A percentile compares a stretch with the other conserved stretches of the same genome.
These are phyloP conservation scores for Sodiomyces alkalinus DNA, from an alignment of 2,329 filamentous ascomycete genomes.

Conservation along the genomic window DNA sequence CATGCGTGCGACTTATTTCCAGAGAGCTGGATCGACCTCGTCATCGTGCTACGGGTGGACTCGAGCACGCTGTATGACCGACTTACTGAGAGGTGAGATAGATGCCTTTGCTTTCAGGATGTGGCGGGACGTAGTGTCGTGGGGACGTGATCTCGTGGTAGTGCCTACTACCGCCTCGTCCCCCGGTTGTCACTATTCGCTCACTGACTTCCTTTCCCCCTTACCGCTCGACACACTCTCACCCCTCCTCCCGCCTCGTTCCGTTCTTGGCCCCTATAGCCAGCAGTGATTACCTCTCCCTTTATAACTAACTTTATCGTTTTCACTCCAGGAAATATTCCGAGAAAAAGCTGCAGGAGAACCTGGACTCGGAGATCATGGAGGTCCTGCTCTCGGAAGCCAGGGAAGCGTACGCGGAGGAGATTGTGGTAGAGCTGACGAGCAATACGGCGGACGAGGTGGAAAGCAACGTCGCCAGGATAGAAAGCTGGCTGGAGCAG, in stretches of 20 bases:
- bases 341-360: conserved; percentile 84
- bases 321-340: conserved; percentile 59
- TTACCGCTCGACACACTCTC: too few relatives aligned
- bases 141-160: too few relatives aligned
- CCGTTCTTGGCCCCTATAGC: too few relatives aligned
- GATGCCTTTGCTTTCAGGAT: too few relatives aligned
- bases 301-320: too few relatives aligned
- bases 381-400: conserved; percentile 87
- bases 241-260: too few relatives aligned
- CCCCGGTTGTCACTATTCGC: background rate
- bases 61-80: conserved; percentile 74
- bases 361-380: conserved; percentile 96
- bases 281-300: too few relatives aligned
- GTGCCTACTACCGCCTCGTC: background rate
- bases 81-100: conserved; percentile 49
- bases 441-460: conserved; percentile 76
- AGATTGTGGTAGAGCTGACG: conserved; percentile 76
- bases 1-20: conserved; percentile 95
- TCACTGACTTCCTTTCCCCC: too few relatives aligned
- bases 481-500: conserved; percentile 65
- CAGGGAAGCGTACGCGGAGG: conserved; percentile 67
- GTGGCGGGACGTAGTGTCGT: too few relatives aligned
- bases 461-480: conserved; percentile 73
- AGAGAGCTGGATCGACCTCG: conserved; percentile 83
- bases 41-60: conserved; percentile 77